These are phyloP conservation scores for Rhodotorula paludigena DNA, from an alignment of 768 basidiomycete species.

Conservation along the genomic window DNA sequence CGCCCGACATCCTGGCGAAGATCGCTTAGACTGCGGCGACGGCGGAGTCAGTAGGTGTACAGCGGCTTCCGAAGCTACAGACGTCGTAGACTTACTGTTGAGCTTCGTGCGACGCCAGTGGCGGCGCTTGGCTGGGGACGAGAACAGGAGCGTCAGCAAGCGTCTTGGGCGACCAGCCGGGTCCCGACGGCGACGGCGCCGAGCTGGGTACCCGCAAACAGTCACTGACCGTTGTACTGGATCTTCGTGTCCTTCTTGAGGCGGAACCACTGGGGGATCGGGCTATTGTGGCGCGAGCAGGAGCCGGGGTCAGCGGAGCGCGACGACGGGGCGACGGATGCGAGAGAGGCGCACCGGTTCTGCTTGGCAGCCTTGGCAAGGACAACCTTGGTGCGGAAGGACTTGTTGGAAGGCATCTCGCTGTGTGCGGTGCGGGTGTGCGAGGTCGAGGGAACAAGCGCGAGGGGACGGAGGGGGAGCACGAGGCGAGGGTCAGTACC, in stretches of 20 bases:
- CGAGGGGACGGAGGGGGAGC: not conserved
- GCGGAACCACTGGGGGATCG: slow-evolving; percentile 99
- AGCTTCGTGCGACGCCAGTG: slow-evolving; percentile 6
- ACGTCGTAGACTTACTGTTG: not conserved
- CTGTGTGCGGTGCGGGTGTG: not conserved
- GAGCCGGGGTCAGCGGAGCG: not conserved
- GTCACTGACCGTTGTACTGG: slow-evolving; percentile 49
- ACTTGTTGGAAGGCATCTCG: slow-evolving; percentile 87
- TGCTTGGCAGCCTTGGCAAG: slow-evolving; percentile 93
- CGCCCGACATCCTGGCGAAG: no score
- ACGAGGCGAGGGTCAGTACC: not conserved
- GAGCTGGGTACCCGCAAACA: not conserved
- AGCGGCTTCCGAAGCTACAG: no score
- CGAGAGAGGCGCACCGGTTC: slow-evolving; percentile 66
- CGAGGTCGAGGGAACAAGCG: not conserved
- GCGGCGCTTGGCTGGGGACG: not conserved
- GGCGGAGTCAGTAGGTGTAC: no score
- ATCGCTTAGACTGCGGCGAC: no score
- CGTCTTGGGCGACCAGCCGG: not conserved
- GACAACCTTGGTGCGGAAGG: slow-evolving; percentile 93
- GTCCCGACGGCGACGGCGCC: not conserved
- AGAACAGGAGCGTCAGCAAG: not conserved
- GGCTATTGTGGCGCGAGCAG: slow-evolving; percentile 56
- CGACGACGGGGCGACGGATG: not conserved
- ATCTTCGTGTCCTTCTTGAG: slow-evolving; percentile 90